A percentile compares a stretch with the other conserved stretches of the same genome.
Conservation (phyloP, 2,329 filamentous ascomycete species). For the Aspergillus felis region DNA sequence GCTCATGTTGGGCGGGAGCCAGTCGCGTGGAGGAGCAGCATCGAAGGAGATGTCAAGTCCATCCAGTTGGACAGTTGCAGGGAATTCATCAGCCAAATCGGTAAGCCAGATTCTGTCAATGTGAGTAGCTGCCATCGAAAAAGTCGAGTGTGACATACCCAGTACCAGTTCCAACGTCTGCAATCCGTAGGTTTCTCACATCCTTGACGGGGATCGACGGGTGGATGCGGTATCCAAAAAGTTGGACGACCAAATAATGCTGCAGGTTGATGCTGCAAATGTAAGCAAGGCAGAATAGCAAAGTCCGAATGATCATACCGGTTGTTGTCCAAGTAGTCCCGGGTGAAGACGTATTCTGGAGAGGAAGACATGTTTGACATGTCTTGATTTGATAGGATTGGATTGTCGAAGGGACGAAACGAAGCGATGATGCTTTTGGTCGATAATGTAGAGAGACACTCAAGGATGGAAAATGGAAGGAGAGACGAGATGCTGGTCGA, state of each 20-base stretch:
- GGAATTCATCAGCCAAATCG: neutral
- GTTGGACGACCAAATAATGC: neutral
- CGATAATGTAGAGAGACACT: neutral
- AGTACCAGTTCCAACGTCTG: constrained; percentile 1
- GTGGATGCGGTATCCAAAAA: neutral
- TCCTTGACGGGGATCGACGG: neutral
- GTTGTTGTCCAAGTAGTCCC: neutral
- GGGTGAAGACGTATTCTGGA: neutral
- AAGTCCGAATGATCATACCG: neutral
- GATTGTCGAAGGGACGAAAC: neutral
- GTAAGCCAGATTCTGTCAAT: constrained; percentile 2
- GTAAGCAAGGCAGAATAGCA: neutral
- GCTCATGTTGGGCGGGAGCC: constrained; percentile 1
- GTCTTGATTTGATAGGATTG: neutral
- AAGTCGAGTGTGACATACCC: neutral
- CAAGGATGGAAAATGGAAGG: neutral
- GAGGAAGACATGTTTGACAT: neutral
- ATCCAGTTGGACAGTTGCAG: neutral
- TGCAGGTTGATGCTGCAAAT: neutral
- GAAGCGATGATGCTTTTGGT: neutral
- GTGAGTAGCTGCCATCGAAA: neutral
- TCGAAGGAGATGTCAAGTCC: constrained; percentile 2
- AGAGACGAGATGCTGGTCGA: neutral
- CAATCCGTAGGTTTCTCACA: neutral
- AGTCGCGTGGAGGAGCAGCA: neutral